Percentiles rank a stretch among this genome's conserved stretches.
phyloP scores from a whole-genome alignment of 345 rosid genomes.

The Triadica sebifera region DNA sequence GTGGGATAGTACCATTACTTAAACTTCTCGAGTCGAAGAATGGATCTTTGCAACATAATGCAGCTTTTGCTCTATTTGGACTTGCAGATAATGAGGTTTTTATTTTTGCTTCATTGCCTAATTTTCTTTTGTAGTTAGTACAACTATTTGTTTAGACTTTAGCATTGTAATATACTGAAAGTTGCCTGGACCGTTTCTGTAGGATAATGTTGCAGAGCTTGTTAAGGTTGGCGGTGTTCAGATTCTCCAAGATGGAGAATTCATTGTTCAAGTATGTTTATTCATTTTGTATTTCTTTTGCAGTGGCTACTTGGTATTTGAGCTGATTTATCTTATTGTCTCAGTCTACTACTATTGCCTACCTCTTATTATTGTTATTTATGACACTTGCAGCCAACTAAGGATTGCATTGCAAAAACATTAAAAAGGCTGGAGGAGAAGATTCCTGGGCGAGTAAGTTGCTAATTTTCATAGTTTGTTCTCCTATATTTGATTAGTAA shows the following conservation, averaged over 20 bases:
- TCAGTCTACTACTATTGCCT: neutral
- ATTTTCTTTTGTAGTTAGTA: neutral
- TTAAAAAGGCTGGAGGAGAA: slow-evolving; percentile 66
- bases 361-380: neutral
- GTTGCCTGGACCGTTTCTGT: neutral
- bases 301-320: neutral
- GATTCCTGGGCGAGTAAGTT: slow-evolving; percentile 60
- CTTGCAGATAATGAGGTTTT: slow-evolving; percentile 78
- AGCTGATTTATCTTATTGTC: neutral
- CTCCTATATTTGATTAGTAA: neutral
- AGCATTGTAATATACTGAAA: neutral
- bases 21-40: slow-evolving; percentile 56
- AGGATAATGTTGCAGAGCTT: slow-evolving; percentile 71
- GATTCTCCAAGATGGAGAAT: slow-evolving; percentile 66
- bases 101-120: neutral
- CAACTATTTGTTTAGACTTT: neutral
- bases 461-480: neutral
- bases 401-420: slow-evolving; percentile 68
- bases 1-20: slow-evolving; percentile 57
- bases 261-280: slow-evolving; percentile 48
- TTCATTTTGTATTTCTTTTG: slow-evolving; percentile 5
- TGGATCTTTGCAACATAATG: slow-evolving; percentile 68
- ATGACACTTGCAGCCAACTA: slow-evolving; percentile 49
- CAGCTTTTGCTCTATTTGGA: slow-evolving; percentile 70
- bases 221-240: slow-evolving; percentile 54